These are phyloP conservation scores for Botrytis byssoidea DNA, from an alignment of 2,329 filamentous ascomycete species.

Conservation along the genomic window DNA sequence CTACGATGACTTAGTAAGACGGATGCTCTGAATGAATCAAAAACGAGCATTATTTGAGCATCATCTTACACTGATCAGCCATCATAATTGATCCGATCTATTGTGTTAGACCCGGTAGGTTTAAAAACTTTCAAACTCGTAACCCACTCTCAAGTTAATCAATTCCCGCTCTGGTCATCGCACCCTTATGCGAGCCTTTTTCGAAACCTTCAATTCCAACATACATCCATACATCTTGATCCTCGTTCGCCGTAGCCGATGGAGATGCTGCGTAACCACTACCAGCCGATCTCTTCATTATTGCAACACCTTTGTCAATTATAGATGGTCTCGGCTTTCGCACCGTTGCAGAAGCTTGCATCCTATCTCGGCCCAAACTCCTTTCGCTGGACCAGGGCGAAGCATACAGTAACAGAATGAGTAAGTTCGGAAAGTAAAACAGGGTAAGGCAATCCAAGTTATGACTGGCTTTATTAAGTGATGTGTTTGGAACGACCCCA, in stretches of 20 bases:
- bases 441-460: conserved; percentile 9
- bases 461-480: background rate
- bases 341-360: conserved; percentile 29
- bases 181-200: conserved; percentile 10
- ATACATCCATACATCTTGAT: conserved; percentile 4
- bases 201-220: conserved; percentile 10
- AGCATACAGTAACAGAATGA: background rate
- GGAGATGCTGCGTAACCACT: background rate
- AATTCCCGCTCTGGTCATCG: conserved; percentile 4
- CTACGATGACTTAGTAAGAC: background rate
- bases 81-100: background rate
- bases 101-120: background rate
- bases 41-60: conserved; percentile 4
- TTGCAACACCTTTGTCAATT: conserved; percentile 5
- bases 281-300: conserved; percentile 3
- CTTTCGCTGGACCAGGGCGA: conserved; percentile 13
- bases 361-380: conserved; percentile 25
- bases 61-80: conserved; percentile 9
- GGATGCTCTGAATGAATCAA: background rate
- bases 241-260: conserved; percentile 25
- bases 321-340: conserved; percentile 18
- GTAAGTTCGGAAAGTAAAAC: conserved; percentile 3
- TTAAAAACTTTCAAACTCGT: background rate
- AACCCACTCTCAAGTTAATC: conserved; percentile 7
- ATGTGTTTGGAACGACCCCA: conserved; percentile 14